Base-by-base conservation (phyloP, 805 yeast genomes). In the Scheffersomyces ergatensis region DNA sequence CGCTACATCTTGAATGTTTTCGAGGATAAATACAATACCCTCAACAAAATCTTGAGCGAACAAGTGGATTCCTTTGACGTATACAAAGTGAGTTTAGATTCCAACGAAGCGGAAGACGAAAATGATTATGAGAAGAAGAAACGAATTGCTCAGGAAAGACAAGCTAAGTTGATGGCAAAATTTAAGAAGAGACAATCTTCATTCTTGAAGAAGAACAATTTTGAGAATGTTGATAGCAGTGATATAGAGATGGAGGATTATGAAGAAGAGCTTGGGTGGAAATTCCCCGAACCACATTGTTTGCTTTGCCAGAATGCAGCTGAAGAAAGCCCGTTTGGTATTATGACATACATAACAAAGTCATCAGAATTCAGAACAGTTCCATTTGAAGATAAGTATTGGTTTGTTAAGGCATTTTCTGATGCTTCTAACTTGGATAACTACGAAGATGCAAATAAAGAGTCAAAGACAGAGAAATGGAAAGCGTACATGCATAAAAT, bases 301-400 rank as follows among this genome's bases (percentile, higher is more conserved):
- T 82, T 89, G 29, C 64, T 89, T 13, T 89, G 96, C 58, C 89
- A 88, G 49, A 85, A 85, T 78, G 82, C 88, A 0, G 74, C 82
- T 1, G 72, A 72, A 16, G 76, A 77, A 16, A 76, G 76, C 17
- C 77, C 86, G 0, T 86, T 83, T 60, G 96, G 96, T 0, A 72
- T 84, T n/a, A 77, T 86, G 37, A 76, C 85, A 7, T 77, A 78
- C 52, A 65, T 84, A 19, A 64, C 80, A 0, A 75, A 75, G 32
- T 69, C 84, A 1, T 75, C 85, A 4, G 81, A 77, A 38, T 77
- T 80, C 46, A 62, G 95, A 36, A 66, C 71, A 8, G 71, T 85
- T 11, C 95, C 95, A 0, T 76, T 78, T 46, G 73, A 76, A 4
- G 76, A 80, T 39, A 58, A 70, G 11, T 82, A 81, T 45, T 85